Base-by-base conservation (phyloP, 2,329 filamentous ascomycete species). In the Colletotrichum sp. region DNA sequence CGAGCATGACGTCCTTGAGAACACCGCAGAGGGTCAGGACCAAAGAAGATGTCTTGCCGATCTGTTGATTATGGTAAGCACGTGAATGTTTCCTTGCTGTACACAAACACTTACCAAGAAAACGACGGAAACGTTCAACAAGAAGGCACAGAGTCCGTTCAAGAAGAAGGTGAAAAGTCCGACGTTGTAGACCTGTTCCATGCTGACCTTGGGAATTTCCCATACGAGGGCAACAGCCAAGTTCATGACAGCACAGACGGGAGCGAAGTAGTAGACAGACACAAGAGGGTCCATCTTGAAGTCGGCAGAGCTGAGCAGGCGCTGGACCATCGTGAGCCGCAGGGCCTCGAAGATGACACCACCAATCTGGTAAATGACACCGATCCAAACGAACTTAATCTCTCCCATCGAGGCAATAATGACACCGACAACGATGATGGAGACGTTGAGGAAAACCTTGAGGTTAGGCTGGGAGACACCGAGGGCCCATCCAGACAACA, bases 321-420 rank as follows among this genome's bases (percentile, higher is more conserved):
- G 93, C 88, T 96, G 93, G 69, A 97, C 94, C 93, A 97, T 93
- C 87, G 94, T 95, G 75, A 97, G 90, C 81, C 95, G 93, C 79
- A 95, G 91, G 72, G 95, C 94, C 87, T 97, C 95, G 82, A 96
- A 97, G 81, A 94, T 84, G 82, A 97, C 93, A 82, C 95, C 95
- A 73, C 89, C 92, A 77, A 94, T 88, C 87, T 97, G 95, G 90
- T 92, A 96, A 78, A 96, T 84, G 86, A 97, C 94, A 78, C 95
- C 95, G 79, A 91, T 89, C 86, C 94, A 88, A 81, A 95, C 94
- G 83, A 99, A 99, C 84, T 96, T 93, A 86, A 99, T 98, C 88
- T 99, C 97, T 82, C 97, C 97, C 78, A 98, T 91, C 2, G 96
- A 98, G 66, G 97, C 97, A 82, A 99, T 95, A 79, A 98, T 89